These are phyloP conservation scores for Talaromyces piceae DNA, from an alignment of 2,329 filamentous ascomycete species.

Conservation along the genomic window DNA sequence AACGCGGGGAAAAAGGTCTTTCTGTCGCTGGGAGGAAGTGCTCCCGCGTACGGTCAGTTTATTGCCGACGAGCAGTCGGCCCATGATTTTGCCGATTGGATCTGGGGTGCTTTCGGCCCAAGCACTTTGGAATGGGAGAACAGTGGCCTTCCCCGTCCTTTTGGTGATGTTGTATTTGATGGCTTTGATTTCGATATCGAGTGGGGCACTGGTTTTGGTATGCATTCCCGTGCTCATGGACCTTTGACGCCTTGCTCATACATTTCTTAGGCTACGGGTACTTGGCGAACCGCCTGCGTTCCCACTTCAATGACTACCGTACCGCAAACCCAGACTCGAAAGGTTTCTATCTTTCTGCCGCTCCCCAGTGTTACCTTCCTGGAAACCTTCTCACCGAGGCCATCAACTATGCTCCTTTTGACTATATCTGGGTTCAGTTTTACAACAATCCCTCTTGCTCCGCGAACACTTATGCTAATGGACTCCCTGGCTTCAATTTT, in stretches of 20 bases:
- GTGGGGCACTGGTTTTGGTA: constrained; percentile 43
- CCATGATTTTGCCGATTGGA: constrained; percentile 41
- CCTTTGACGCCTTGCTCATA: background rate
- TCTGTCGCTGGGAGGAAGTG: constrained; percentile 39
- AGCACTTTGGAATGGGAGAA: constrained; percentile 21
- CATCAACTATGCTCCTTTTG: constrained; percentile 40
- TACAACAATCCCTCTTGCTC: constrained; percentile 48
- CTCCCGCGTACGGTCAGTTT: constrained; percentile 31
- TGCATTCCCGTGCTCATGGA: constrained; percentile 22
- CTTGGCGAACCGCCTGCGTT: constrained; percentile 43
- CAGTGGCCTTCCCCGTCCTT: constrained; percentile 41
- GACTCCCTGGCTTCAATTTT: constrained; percentile 27
- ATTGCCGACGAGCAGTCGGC: constrained; percentile 36
- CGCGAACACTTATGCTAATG: constrained; percentile 6
- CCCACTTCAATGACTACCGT: constrained; percentile 29
- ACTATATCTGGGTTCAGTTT: constrained; percentile 51
- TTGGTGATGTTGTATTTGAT: constrained; percentile 42
- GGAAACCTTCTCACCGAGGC: constrained; percentile 41
- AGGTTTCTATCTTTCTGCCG: constrained; percentile 45
- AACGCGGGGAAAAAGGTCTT: constrained; percentile 39
- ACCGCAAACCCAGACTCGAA: constrained; percentile 13
- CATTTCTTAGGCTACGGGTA: constrained; percentile 33
- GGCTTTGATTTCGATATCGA: constrained; percentile 49
- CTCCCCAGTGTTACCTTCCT: constrained; percentile 45
- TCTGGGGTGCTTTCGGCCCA: constrained; percentile 47